A percentile compares a stretch with the other conserved stretches of the same genome.
Conservation (phyloP, 768 basidiomycete genomes). For the Lactarius vividus region DNA sequence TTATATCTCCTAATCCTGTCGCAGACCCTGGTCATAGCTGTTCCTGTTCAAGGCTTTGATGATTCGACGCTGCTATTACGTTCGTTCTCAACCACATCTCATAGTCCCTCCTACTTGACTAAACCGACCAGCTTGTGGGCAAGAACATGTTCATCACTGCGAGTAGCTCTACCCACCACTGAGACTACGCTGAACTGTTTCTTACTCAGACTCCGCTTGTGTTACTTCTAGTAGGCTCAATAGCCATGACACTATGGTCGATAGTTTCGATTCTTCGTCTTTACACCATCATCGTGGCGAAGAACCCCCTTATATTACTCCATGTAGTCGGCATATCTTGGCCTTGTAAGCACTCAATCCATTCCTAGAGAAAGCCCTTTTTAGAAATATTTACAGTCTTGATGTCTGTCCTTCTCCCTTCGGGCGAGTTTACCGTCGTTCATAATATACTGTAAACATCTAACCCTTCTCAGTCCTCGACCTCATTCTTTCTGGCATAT, state of each 20-base stretch:
- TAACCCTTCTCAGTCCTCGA: not conserved
- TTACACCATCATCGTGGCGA: too few species aligned
- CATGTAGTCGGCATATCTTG: not conserved
- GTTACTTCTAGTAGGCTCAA: conserved; percentile 6
- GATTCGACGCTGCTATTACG: conserved; percentile 22
- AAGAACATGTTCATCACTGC: conserved; percentile 9
- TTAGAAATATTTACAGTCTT: not conserved
- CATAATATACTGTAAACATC: not conserved
- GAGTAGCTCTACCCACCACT: not conserved
- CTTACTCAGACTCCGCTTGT: conserved; percentile 7
- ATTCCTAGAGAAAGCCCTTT: not conserved
- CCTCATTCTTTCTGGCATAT: not conserved
- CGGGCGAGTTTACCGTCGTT: not conserved
- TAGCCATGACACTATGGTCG: not conserved
- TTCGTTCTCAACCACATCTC: not conserved
- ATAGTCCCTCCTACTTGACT: not conserved
- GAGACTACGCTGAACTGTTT: not conserved
- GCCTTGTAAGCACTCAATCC: conserved; percentile 3
- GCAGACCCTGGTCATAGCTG: conserved; percentile 5
- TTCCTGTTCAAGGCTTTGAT: conserved; percentile 15
- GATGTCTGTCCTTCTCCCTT: not conserved
- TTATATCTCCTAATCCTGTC: not conserved
- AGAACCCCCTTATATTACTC: not conserved
- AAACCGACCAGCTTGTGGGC: not conserved
- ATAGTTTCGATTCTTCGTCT: not conserved